Conservation (phyloP, 2,329 filamentous ascomycete genomes). For the Neoarthrinium moseri region DNA sequence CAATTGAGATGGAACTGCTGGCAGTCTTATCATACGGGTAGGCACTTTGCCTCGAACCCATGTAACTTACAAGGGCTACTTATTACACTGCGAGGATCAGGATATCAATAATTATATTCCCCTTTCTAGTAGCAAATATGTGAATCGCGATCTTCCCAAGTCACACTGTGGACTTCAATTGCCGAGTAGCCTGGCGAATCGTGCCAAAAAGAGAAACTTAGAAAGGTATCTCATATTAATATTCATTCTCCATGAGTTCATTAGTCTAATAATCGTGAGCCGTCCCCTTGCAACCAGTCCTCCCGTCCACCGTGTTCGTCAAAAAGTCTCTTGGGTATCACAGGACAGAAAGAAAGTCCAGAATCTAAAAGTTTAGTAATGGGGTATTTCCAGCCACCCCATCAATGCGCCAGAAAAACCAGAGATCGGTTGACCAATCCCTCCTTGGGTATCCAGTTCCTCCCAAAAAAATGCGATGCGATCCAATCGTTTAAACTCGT, state of each 20-base stretch:
- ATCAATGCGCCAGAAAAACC: neutral
- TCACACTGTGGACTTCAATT: too few species aligned
- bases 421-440: conserved; percentile 10
- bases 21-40: too few species aligned
- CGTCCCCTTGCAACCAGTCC: neutral
- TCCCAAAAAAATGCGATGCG: neutral
- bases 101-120: too few species aligned
- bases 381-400: neutral
- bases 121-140: too few species aligned
- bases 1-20: too few species aligned
- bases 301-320: neutral
- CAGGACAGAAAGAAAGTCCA: conserved; percentile 25
- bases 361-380: conserved; percentile 17
- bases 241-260: neutral
- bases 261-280: neutral
- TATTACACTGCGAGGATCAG: too few species aligned
- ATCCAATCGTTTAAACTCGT: neutral
- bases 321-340: conserved; percentile 27
- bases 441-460: neutral
- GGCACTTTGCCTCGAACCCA: too few species aligned
- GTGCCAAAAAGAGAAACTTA: too few species aligned
- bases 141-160: too few species aligned
- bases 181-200: too few species aligned
- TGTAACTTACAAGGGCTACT: too few species aligned
- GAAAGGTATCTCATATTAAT: neutral